A percentile compares a stretch with the other conserved stretches of the same genome.
Conservation (phyloP, 2,329 filamentous ascomycete species). For the Eutypella sp. region DNA sequence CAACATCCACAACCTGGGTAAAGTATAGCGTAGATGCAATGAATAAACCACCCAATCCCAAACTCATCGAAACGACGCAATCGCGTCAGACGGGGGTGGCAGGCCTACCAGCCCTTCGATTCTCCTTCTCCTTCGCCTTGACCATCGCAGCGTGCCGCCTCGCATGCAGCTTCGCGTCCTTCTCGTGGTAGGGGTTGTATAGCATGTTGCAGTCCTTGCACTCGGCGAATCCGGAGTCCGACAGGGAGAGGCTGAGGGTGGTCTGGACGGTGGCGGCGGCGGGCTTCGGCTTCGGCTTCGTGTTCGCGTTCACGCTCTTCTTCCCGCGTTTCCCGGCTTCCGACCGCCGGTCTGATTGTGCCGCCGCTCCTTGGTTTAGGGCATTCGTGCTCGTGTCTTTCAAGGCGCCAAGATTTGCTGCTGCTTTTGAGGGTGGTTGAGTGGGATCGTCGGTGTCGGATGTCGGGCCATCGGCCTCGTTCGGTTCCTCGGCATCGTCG, state of each 20-base stretch:
- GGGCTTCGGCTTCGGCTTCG: too few relatives aligned
- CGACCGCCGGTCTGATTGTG: constrained; percentile 2
- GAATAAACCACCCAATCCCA: too few relatives aligned
- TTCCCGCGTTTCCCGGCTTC: constrained; percentile 7
- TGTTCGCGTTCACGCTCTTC: constrained; percentile 3
- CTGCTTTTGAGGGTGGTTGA: background rate
- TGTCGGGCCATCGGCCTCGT: constrained; percentile 1
- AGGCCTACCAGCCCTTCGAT: too few relatives aligned
- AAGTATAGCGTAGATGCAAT: too few relatives aligned
- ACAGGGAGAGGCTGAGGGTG: constrained; percentile 34
- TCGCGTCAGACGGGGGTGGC: too few relatives aligned
- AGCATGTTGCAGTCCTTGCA: constrained; percentile 39
- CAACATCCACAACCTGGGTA: too few relatives aligned
- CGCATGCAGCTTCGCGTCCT: constrained; percentile 37
- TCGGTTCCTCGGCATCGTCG: constrained; percentile 7
- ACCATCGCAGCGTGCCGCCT: constrained; percentile 28
- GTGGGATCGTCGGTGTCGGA: background rate
- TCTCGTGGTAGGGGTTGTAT: constrained; percentile 40
- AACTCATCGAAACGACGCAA: too few relatives aligned
- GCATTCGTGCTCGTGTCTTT: constrained; percentile 7
- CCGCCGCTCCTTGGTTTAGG: constrained; percentile 8
- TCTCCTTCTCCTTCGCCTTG: constrained; percentile 16
- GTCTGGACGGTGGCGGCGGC: constrained; percentile 34
- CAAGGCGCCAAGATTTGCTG: background rate
- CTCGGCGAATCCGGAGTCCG: constrained; percentile 33